A percentile compares a stretch with the other conserved stretches of the same genome.
These are phyloP conservation scores for Lactuca saligna DNA, from an alignment of 129 eudicot species.

Conservation along the genomic window DNA sequence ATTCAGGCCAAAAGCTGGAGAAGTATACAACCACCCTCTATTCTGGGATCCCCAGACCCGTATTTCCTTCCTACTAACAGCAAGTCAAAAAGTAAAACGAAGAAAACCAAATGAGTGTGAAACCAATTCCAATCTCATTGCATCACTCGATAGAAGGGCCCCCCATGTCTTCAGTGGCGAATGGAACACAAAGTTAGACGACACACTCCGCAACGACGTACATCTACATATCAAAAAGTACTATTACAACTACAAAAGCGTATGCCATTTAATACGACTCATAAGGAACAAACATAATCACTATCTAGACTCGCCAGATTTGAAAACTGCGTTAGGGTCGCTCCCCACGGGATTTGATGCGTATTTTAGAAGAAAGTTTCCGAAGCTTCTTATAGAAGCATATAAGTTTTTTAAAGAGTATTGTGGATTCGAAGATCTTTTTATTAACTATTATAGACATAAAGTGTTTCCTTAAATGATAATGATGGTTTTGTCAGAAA, in stretches of 20 bases:
- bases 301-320: constrained; percentile 61
- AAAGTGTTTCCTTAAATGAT: no score
- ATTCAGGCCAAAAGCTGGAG: constrained; percentile 62
- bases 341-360: constrained; percentile 79
- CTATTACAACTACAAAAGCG: constrained; percentile 57
- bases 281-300: constrained; percentile 81
- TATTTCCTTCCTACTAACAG: constrained; percentile 79
- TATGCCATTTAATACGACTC: constrained; percentile 79
- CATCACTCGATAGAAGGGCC: constrained; percentile 67
- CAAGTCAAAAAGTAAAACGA: constrained; percentile 72
- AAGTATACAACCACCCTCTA: constrained; percentile 64
- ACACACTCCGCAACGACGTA: constrained; percentile 50
- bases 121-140: constrained; percentile 49
- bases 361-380: constrained; percentile 71
- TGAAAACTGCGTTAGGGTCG: constrained; percentile 51
- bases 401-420: constrained; percentile 47
- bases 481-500: no score
- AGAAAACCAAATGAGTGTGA: constrained; percentile 40
- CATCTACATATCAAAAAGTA: constrained; percentile 47
- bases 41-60: constrained; percentile 73
- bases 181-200: constrained; percentile 75
- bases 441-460: no score
- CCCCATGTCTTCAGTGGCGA: no score
- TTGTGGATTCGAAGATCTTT: constrained; percentile 22
- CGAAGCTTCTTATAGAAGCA: constrained; percentile 76